Percentiles rank a stretch among this genome's conserved stretches.
These are phyloP conservation scores for Solanum rostratum DNA, from an alignment of 257 asterid genomes.

Conservation along the genomic window DNA sequence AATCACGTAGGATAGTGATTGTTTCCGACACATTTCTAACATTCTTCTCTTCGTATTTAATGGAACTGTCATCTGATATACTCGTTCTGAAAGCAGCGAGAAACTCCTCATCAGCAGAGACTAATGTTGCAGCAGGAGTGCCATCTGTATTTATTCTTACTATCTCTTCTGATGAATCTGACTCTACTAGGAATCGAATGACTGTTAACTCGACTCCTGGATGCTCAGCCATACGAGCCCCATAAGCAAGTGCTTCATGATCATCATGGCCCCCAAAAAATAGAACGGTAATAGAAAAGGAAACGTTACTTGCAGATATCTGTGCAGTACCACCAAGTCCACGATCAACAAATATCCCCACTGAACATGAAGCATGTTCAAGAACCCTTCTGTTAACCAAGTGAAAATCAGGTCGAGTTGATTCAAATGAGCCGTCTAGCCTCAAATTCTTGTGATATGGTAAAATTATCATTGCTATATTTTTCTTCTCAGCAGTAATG, in stretches of 20 bases:
- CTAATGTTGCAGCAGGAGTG: background rate
- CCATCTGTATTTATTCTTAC: slow-evolving; percentile 7
- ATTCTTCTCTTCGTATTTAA: slow-evolving; percentile 11
- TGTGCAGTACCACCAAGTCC: slow-evolving; percentile 53
- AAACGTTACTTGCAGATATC: slow-evolving; percentile 39
- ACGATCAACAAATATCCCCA: slow-evolving; percentile 43
- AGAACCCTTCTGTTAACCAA: slow-evolving; percentile 33
- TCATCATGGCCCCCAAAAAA: slow-evolving; percentile 54
- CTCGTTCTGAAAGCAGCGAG: slow-evolving; percentile 7
- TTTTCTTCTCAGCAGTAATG: slow-evolving; percentile 23
- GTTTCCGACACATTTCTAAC: slow-evolving; percentile 9
- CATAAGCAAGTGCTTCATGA: slow-evolving; percentile 47
- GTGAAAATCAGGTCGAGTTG: slow-evolving; percentile 31
- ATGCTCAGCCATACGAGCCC: slow-evolving; percentile 50
- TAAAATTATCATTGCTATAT: slow-evolving; percentile 29
- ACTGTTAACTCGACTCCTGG: slow-evolving; percentile 36
- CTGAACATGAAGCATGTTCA: slow-evolving; percentile 38
- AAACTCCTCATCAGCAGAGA: slow-evolving; percentile 19
- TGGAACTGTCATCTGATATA: background rate
- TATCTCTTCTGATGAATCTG: slow-evolving; percentile 1
- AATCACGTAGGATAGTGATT: slow-evolving; percentile 3
- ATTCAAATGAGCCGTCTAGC: slow-evolving; percentile 35
- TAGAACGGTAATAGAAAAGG: slow-evolving; percentile 21
- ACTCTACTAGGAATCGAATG: slow-evolving; percentile 16
- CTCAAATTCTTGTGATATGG: slow-evolving; percentile 41